Conservation (phyloP, 192 early-diverging fungal species). For the Coemansia sp. region DNA sequence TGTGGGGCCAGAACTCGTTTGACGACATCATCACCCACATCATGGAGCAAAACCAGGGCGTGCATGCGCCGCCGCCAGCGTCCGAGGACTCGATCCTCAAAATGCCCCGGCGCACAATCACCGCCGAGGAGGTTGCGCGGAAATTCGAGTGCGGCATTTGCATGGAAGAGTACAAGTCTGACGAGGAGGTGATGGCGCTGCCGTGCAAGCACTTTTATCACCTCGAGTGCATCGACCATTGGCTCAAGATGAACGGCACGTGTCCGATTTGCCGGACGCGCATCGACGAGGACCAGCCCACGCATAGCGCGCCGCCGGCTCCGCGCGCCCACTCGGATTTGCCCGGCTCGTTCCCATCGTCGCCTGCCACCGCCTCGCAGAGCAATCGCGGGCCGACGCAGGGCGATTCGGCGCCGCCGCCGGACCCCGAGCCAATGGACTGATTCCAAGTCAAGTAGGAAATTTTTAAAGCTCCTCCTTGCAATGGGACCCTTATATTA, state of each 20-base stretch:
- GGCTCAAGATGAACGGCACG: slow-evolving; percentile 91
- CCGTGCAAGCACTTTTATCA: slow-evolving; percentile 91
- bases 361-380: slow-evolving; percentile 2
- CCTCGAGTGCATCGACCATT: slow-evolving; percentile 79
- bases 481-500: too few relatives aligned
- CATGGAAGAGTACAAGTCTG: slow-evolving; percentile 77
- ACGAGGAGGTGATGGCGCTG: slow-evolving; percentile 63
- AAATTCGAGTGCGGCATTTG: slow-evolving; percentile 82
- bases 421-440: slow-evolving; percentile 33
- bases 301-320: neutral
- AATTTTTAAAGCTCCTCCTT: too few relatives aligned
- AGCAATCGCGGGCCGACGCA: neutral
- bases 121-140: slow-evolving; percentile 53
- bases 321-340: slow-evolving; percentile 33
- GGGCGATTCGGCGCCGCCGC: neutral
- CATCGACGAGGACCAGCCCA: slow-evolving; percentile 21
- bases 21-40: slow-evolving; percentile 87
- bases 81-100: slow-evolving; percentile 68
- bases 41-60: slow-evolving; percentile 68
- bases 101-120: slow-evolving; percentile 57
- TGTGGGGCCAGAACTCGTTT: slow-evolving; percentile 71
- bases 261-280: slow-evolving; percentile 79
- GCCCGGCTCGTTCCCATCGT: slow-evolving; percentile 46
- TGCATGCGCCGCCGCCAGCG: slow-evolving; percentile 67
- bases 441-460: slow-evolving; percentile 1